Percentiles rank a stretch among this genome's conserved stretches.
These are phyloP conservation scores for Spathaspora girioi DNA, from an alignment of 805 yeast species.

Conservation along the genomic window DNA sequence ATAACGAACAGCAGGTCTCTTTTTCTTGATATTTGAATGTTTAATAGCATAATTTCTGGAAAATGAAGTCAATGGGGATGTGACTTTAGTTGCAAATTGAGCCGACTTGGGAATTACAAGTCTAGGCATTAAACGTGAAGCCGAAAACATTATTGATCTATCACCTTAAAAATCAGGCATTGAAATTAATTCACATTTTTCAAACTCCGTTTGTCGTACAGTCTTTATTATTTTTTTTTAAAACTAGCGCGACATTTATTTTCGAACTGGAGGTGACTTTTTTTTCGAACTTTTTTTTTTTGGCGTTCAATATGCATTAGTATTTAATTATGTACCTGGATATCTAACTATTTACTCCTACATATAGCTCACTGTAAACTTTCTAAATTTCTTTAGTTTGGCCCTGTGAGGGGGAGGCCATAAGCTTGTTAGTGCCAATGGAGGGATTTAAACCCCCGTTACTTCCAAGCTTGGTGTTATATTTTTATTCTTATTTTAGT, in stretches of 20 bases:
- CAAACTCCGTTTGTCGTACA: background rate
- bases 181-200: background rate
- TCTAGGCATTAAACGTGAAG: constrained; percentile 1
- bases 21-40: constrained; percentile 6
- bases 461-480: no score
- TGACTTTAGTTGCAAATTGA: background rate
- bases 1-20: constrained; percentile 32
- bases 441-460: no score
- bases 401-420: no score
- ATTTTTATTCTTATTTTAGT: no score
- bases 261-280: background rate
- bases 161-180: background rate
- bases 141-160: background rate
- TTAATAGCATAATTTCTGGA: constrained; percentile 2
- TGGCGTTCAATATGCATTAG: no score
- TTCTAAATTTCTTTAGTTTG: no score
- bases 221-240: no score
- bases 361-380: no score
- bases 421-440: no score
- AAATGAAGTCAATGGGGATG: background rate
- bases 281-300: background rate
- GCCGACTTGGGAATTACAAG: background rate
- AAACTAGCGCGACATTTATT: background rate
- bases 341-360: no score
- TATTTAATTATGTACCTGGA: no score